Evolutionary conservation across 163 green algal species (phyloP), one percentile per base, ranked within the genome.

Genomic region (Scenedesmus sp.): DNA sequence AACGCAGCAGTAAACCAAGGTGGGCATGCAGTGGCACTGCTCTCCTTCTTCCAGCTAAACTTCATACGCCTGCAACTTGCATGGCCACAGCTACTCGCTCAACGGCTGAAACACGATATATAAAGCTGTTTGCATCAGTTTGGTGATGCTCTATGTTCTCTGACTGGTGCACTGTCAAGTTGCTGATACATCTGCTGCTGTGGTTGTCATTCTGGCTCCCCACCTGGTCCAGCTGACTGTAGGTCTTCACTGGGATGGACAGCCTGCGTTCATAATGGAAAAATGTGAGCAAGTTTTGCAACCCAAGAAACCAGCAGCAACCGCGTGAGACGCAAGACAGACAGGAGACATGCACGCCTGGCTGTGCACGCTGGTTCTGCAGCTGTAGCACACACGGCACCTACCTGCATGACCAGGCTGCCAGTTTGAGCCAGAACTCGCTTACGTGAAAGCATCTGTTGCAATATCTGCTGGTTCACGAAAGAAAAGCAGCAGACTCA

Each of bases 391-490:
- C 9, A 20, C 64, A 23, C 12, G 18, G 66, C 16, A 26, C 66
- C 26, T 76, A 26, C 66, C 66, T 76, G 66, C 66, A 76, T 76
- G 3, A 18, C 26, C 66, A 26, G 26, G 66, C 66, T 76, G 66
- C 66, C 16, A 26, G 16, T 76, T 76, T 76, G 16, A 15, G 84
- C 84, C 60, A 89, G 34, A 6, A 89, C 26, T 7, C 46, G 26
- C 62, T 89, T 89, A 3, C 84, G 60, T 55, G 84, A 79, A 20
- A 89, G 62, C 84, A 89, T 89, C 60, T 82, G 84, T 15, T 79
- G 62, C 62, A 89, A 10, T 54, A 89, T 62, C 84, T 89, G 84
- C 82, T 74, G 20, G 20, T 56, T 5, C 6, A 9, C 18, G 18
- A 46, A 87, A n/a, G 34, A 3, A 62, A 34, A 86, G 54, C 57